Evolutionary conservation across 768 basidiomycete genomes (phyloP), one percentile per base, ranked within the genome.

Genomic region (Lentinula aciculospora): DNA sequence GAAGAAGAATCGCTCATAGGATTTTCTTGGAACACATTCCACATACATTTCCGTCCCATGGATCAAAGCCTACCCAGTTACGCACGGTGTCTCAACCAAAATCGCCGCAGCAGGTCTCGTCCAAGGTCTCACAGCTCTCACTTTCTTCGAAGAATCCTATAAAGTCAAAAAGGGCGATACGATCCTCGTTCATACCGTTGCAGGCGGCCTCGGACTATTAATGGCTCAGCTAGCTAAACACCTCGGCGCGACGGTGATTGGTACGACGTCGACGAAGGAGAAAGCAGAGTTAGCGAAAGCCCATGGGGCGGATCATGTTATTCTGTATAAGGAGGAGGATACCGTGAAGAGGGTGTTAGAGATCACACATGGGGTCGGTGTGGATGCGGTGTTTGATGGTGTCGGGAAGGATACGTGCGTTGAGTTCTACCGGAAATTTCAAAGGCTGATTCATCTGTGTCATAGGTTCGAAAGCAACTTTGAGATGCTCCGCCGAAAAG

Each of bases 341-440:
- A 88, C 87, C 0, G 87, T 92, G 10, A 67, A 86, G 63, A 79
- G 85, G 45, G 89, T 91, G 13, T 68, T 88, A 57, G 85, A 89
- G 64, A 71, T 93, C 51, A 93, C 92, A 0, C 82, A 83, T 42
- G 90, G 89, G 6, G 78, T 85, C 61, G 91, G 92, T n/a, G 90
- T 94, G 4, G 82, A 96, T 61, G 95, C 84, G 15, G 81, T 93
- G 29, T 96, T 89, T 65, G 96, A 99, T 66, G 96, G 96, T 28
- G 93, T 99, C 17, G 96, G 96, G 1, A 95, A 91, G 74, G 90
- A 93, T 68, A 98, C 94, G 82, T 96, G 72, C 58, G 89, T 78
- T 25, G 3, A 28, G 19, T 27, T 37, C 28, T 39, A 17, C 36
- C 13, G n/a, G 25, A 15, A 13, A 48, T 47, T 34, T 9, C 48